These are phyloP conservation scores for Sporothrix brasiliensis DNA, from an alignment of 2,329 filamentous ascomycete species.

Conservation along the genomic window DNA sequence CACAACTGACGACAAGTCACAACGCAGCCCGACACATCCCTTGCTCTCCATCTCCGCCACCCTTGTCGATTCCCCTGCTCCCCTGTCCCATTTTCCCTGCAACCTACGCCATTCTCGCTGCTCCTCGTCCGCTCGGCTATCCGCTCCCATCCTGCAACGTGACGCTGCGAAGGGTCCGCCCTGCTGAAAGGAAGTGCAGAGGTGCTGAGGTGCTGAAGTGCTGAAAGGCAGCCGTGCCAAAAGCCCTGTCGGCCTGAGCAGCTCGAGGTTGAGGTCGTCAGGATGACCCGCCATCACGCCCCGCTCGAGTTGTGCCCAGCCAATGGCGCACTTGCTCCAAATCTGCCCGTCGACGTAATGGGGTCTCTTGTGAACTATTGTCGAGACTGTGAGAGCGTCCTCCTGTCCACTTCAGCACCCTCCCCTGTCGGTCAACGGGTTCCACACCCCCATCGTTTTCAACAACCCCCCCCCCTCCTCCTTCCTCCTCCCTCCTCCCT, in stretches of 20 bases:
- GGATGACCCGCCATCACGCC: too few relatives aligned
- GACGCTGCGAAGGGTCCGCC: neutral
- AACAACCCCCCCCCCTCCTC: too few relatives aligned
- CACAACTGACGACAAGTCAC: neutral
- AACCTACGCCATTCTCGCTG: neutral
- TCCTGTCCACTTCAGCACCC: neutral
- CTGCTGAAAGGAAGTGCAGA: too few relatives aligned
- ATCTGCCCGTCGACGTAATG: slow-evolving; percentile 2
- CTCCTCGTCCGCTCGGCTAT: slow-evolving; percentile 4
- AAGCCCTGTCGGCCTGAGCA: neutral
- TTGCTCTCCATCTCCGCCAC: neutral
- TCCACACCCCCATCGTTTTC: slow-evolving; percentile 15
- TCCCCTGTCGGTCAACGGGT: slow-evolving; percentile 15
- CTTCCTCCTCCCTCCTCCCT: neutral
- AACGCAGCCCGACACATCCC: neutral
- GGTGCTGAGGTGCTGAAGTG: too few relatives aligned
- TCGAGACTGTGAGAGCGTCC: too few relatives aligned
- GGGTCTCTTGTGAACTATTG: neutral
- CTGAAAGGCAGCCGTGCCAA: neutral
- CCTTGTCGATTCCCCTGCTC: too few relatives aligned
- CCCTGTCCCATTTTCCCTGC: neutral
- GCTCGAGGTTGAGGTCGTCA: neutral
- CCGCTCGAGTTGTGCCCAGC: neutral
- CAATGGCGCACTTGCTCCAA: slow-evolving; percentile 16
- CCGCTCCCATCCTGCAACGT: neutral